Conservation (phyloP, 2,329 filamentous ascomycete species). For the Verticillium dahliae region DNA sequence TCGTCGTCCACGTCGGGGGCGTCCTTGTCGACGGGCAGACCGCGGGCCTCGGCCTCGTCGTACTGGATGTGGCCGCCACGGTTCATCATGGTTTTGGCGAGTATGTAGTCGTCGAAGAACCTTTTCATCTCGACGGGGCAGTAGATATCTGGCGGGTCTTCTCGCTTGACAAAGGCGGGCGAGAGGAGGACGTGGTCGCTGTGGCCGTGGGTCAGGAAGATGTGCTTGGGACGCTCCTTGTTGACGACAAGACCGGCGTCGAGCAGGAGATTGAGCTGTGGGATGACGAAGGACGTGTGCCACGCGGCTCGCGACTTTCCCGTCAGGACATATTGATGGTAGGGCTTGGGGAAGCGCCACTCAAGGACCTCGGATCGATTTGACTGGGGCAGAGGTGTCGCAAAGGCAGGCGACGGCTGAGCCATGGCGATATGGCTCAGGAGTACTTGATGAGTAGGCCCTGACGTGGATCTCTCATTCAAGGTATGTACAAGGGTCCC, state of each 20-base stretch:
- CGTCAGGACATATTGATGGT: slow-evolving; percentile 33
- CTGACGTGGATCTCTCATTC: too few species aligned
- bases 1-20: slow-evolving; percentile 4
- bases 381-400: slow-evolving; percentile 36
- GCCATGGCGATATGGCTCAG: not conserved
- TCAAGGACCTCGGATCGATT: slow-evolving; percentile 36
- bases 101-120: slow-evolving; percentile 31
- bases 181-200: slow-evolving; percentile 37
- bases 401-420: slow-evolving; percentile 22
- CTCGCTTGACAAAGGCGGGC: slow-evolving; percentile 34
- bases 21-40: slow-evolving; percentile 2
- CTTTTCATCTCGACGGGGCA: slow-evolving; percentile 33
- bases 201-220: slow-evolving; percentile 44
- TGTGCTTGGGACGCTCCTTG: slow-evolving; percentile 37
- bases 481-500: too few species aligned
- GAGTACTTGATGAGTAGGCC: too few species aligned
- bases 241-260: slow-evolving; percentile 41
- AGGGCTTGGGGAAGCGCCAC: slow-evolving; percentile 36
- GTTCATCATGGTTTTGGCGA: slow-evolving; percentile 34
- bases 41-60: slow-evolving; percentile 16
- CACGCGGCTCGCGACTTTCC: slow-evolving; percentile 42
- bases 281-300: slow-evolving; percentile 45
- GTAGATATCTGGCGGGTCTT: slow-evolving; percentile 38
- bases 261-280: slow-evolving; percentile 41
- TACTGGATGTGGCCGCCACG: slow-evolving; percentile 26